phyloP scores from a whole-genome alignment of 2,329 filamentous ascomycete genomes.

The Ophiostoma piceae region DNA sequence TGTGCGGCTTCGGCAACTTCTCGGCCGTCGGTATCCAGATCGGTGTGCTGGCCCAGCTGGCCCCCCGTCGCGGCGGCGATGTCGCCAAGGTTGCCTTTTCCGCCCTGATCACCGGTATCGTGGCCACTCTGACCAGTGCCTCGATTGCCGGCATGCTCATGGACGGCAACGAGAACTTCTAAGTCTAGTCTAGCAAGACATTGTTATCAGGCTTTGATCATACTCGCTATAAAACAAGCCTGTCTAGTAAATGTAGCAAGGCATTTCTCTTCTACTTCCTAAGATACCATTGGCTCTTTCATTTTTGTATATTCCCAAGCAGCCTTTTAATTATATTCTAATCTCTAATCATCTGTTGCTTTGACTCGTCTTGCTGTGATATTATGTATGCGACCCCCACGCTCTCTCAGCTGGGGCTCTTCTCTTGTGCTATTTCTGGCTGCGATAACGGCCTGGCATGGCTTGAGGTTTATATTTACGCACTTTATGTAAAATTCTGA shows the following conservation, averaged over 20 bases:
- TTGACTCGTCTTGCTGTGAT: background rate
- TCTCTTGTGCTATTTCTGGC: background rate
- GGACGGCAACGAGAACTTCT: constrained; percentile 33
- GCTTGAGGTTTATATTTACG: background rate
- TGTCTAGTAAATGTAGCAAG: background rate
- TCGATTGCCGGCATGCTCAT: constrained; percentile 72
- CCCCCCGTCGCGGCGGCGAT: constrained; percentile 67
- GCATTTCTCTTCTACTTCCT: background rate
- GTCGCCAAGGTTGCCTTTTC: constrained; percentile 71
- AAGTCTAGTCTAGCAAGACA: background rate
- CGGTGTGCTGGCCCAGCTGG: constrained; percentile 76
- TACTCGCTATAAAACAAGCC: background rate
- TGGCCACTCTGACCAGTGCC: constrained; percentile 74
- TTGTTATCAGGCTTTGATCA: background rate
- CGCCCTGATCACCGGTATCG: constrained; percentile 69
- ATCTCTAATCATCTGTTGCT: background rate
- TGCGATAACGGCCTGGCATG: background rate
- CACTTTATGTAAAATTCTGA: background rate
- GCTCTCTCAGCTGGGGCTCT: background rate
- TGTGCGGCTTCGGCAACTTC: constrained; percentile 83
- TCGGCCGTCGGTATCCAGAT: constrained; percentile 85
- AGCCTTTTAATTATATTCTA: background rate
- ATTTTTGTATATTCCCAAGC: background rate
- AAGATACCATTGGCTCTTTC: background rate
- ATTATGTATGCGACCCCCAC: background rate